phyloP scores from a whole-genome alignment of 352 stramenopile genomes.

The Pythium aquatile region DNA sequence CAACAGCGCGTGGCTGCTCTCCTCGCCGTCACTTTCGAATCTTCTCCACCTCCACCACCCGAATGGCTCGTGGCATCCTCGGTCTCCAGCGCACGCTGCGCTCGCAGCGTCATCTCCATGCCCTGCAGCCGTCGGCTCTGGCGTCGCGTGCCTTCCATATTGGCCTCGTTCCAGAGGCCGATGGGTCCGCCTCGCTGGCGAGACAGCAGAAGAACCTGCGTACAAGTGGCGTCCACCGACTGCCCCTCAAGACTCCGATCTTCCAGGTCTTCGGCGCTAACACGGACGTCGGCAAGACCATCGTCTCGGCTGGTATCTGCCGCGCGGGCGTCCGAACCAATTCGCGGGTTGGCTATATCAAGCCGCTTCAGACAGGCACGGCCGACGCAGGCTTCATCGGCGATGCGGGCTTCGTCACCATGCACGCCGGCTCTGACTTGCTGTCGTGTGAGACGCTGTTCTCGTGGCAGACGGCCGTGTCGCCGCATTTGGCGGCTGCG shows the following conservation, averaged over 20 bases:
- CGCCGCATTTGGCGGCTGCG: constrained; percentile 90
- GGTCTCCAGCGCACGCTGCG: constrained; percentile 19
- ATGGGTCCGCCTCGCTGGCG: constrained; percentile 31
- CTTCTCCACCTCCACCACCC: background rate
- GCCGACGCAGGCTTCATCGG: constrained; percentile 62
- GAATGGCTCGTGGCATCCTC: constrained; percentile 15
- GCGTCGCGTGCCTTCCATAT: constrained; percentile 39
- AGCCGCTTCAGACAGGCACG: constrained; percentile 95
- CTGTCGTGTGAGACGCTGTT: constrained; percentile 89
- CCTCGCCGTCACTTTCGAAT: constrained; percentile 1
- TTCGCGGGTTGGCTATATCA: constrained; percentile 90
- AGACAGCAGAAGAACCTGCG: constrained; percentile 50
- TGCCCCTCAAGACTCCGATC: constrained; percentile 65
- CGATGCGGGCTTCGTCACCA: constrained; percentile 86
- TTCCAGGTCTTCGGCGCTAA: constrained; percentile 96
- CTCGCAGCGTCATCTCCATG: constrained; percentile 10
- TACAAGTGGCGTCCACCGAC: constrained; percentile 43
- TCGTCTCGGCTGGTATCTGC: constrained; percentile 93
- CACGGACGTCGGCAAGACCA: constrained; percentile 97
- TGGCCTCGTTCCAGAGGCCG: constrained; percentile 38
- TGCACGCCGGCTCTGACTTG: constrained; percentile 29
- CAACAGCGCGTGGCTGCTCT: background rate
- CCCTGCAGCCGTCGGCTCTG: background rate
- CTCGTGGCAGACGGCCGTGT: constrained; percentile 93
- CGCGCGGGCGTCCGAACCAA: constrained; percentile 49